Conservation (phyloP, 768 basidiomycete species). For the Suillus occidentalis region DNA sequence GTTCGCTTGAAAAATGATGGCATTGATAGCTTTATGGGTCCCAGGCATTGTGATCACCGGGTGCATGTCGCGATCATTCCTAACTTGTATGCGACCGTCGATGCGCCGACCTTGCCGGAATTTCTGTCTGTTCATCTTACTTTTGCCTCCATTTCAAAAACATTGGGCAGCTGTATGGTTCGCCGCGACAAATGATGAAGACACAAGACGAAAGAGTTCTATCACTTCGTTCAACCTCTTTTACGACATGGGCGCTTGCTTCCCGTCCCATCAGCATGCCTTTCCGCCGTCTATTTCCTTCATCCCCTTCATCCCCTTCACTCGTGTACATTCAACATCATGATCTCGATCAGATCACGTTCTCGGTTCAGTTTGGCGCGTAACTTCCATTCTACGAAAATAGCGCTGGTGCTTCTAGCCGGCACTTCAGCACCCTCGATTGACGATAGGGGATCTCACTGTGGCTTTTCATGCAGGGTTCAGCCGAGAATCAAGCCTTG, state of each 20-base stretch:
- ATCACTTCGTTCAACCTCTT: background rate
- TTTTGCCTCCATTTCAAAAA: background rate
- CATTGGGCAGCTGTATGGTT: background rate
- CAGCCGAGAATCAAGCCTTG: background rate
- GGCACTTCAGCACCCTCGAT: background rate
- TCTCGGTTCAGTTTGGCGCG: background rate
- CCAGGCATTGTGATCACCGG: background rate
- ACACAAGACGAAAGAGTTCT: background rate
- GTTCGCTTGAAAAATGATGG: background rate
- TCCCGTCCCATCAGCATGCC: background rate
- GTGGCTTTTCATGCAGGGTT: background rate
- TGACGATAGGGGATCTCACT: background rate
- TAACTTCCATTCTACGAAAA: background rate
- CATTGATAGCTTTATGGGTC: background rate
- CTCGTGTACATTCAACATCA: background rate
- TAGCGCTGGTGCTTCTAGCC: background rate
- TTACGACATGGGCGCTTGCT: background rate
- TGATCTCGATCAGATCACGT: background rate
- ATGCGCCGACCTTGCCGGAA: background rate
- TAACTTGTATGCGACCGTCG: background rate
- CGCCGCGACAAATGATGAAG: background rate
- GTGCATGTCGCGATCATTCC: background rate
- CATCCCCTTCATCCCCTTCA: background rate
- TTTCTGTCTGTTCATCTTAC: background rate
- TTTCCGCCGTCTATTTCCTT: background rate